Evolutionary conservation across 176 grass and related monocot species (phyloP), one percentile per base, ranked within the genome.

Genomic region (Rhynchospora tenuis): DNA sequence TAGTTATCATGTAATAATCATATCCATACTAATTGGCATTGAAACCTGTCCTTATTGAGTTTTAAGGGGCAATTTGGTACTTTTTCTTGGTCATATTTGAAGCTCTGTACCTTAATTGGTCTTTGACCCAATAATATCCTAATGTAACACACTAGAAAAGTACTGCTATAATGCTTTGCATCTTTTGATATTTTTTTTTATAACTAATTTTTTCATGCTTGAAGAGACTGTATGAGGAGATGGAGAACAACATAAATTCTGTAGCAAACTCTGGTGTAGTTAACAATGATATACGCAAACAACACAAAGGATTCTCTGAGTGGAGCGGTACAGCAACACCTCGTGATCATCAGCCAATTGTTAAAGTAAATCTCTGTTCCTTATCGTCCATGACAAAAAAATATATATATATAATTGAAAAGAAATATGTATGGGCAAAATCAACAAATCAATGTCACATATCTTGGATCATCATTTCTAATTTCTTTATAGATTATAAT

Each of bases 251-350:
- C 26, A 89, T 94, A 1, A 78, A 91, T 82, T 91, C 83, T 4
- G 79, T 28, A 75, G 90, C 81, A 0, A 80, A 68, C 72, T 88
- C 82, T 42, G 84, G 89, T 33, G 78, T 89, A 33, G 19, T 94
- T 51, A 69, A 89, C 1, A 87, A 86, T 77, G 86, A 98, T 80
- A 85, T 88, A 16, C 85, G 63, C 54, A 68, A 24, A 80, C 81
- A 74, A 4, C 91, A 94, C 56, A 93, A 91, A 85, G 90, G 90
- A 24, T 98, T 98, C 72, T 23, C 69, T 59, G 89, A 94, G 78
- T 94, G 95, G 92, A 87, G 79, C 81, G n/a, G 54, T 2, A 85
- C 51, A 2, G 42, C 60, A 0, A 90, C 68, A 54, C 59, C 87
- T 11, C 84, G 62, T 15, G 45, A 92, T 85, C 94, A 97, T 79